Percentiles rank a stretch among this genome's conserved stretches.
Evolutionary conservation across 257 asterid genomes (phyloP).

Genomic region (Solanum sitiens): DNA sequence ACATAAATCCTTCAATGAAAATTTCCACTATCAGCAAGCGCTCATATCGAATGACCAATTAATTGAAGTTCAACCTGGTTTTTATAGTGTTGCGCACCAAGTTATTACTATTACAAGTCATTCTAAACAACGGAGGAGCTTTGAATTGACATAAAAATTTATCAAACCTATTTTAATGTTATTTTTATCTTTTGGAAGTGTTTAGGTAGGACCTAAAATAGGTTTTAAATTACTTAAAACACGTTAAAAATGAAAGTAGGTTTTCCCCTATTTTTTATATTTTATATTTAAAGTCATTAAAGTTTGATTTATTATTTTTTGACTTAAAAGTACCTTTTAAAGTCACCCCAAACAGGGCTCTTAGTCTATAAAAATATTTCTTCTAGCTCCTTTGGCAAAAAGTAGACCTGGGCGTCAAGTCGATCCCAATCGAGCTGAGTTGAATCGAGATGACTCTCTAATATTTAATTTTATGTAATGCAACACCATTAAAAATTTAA

Average conservation of each 20-base stretch:
- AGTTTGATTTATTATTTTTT: too few relatives aligned
- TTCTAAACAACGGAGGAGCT: neutral
- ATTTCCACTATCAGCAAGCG: neutral
- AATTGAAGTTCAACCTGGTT: neutral
- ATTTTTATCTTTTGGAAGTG: too few relatives aligned
- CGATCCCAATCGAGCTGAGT: neutral
- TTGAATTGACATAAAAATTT: too few relatives aligned
- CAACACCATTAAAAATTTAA: neutral
- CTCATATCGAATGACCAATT: neutral
- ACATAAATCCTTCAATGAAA: neutral
- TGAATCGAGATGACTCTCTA: neutral
- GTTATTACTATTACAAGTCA: neutral
- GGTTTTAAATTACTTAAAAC: too few relatives aligned
- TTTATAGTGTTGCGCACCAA: neutral
- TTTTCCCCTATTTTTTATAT: too few relatives aligned
- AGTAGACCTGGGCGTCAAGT: neutral
- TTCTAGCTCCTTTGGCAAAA: neutral
- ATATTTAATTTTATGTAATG: neutral
- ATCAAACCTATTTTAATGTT: too few relatives aligned
- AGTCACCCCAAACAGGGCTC: too few relatives aligned
- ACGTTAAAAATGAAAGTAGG: too few relatives aligned
- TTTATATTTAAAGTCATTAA: too few relatives aligned
- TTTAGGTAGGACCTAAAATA: too few relatives aligned
- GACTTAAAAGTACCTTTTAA: too few relatives aligned
- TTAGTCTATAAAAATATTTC: neutral